phyloP scores from a whole-genome alignment of 352 stramenopile species.

The Globisporangium acanthophoron region DNA sequence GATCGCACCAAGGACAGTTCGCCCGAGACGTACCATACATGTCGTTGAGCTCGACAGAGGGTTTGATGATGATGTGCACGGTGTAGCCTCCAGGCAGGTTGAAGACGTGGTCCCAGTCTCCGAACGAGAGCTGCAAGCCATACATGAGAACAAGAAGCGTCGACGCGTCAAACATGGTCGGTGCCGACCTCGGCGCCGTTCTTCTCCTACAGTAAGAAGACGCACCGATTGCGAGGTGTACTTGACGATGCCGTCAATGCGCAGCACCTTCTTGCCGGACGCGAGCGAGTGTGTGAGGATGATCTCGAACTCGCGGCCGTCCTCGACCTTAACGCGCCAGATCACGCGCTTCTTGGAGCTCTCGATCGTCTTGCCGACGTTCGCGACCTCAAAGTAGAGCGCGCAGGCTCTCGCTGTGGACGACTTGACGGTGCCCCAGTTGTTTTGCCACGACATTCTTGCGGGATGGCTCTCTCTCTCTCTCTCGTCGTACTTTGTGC shows the following conservation, averaged over 20 bases:
- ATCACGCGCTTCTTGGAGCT: constrained; percentile 82
- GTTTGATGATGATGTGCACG: constrained; percentile 83
- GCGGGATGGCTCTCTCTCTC: background rate
- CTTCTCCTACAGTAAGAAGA: background rate
- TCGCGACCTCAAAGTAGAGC: constrained; percentile 76
- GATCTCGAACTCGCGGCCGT: constrained; percentile 80
- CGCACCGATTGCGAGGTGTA: constrained; percentile 69
- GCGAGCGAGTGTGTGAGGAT: constrained; percentile 77
- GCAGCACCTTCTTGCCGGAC: constrained; percentile 76
- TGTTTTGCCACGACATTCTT: constrained; percentile 60
- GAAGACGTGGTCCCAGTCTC: constrained; percentile 84
- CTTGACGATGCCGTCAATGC: constrained; percentile 75
- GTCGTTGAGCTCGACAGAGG: constrained; percentile 79
- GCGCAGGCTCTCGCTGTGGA: constrained; percentile 62
- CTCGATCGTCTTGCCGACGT: constrained; percentile 82
- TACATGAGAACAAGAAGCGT: background rate
- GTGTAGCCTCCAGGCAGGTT: constrained; percentile 75
- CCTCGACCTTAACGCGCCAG: constrained; percentile 77
- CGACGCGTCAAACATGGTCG: too few species aligned
- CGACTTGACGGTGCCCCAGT: constrained; percentile 68
- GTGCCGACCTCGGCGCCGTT: too few species aligned
- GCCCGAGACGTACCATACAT: constrained; percentile 66
- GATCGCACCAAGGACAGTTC: background rate
- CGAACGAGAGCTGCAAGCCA: constrained; percentile 51
- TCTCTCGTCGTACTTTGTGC: background rate